phyloP scores from a whole-genome alignment of 2,329 filamentous ascomycete species.

The Plenodomus biglobosus region DNA sequence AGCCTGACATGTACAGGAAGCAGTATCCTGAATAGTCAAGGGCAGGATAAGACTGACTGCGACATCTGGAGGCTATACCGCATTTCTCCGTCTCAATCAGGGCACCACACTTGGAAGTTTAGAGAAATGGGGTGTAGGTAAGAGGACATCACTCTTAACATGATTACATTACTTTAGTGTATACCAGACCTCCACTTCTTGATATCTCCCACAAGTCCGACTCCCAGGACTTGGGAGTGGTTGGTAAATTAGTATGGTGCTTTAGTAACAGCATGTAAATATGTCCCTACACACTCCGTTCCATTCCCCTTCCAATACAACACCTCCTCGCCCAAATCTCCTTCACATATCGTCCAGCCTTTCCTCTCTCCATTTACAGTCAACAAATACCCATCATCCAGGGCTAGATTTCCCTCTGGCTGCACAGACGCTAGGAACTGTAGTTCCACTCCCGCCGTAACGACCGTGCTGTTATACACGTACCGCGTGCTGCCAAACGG shows the following conservation, averaged over 20 bases:
- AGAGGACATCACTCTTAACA: too few species aligned
- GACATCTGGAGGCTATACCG: constrained; percentile 64
- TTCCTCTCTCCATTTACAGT: constrained; percentile 39
- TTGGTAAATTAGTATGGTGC: constrained; percentile 44
- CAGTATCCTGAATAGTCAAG: constrained; percentile 58
- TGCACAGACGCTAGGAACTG: constrained; percentile 37
- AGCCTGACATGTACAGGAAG: constrained; percentile 54
- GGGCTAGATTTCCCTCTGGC: constrained; percentile 36
- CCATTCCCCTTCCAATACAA: constrained; percentile 45
- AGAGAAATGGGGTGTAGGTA: too few species aligned
- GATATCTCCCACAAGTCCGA: not conserved
- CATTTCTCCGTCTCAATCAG: too few species aligned
- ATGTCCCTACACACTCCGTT: constrained; percentile 39
- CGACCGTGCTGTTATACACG: constrained; percentile 37
- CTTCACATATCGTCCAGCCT: constrained; percentile 47
- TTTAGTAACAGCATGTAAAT: constrained; percentile 43
- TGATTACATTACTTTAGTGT: too few species aligned
- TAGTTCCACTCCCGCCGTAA: constrained; percentile 31
- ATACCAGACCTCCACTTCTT: not conserved
- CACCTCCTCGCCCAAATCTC: constrained; percentile 32
- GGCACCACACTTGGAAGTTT: too few species aligned
- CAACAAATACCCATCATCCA: constrained; percentile 43
- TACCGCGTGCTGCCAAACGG: constrained; percentile 31
- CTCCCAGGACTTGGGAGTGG: too few species aligned
- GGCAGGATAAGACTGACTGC: constrained; percentile 57